phyloP scores from a whole-genome alignment of 352 stramenopile genomes.

The Phytophthora rubi region DNA sequence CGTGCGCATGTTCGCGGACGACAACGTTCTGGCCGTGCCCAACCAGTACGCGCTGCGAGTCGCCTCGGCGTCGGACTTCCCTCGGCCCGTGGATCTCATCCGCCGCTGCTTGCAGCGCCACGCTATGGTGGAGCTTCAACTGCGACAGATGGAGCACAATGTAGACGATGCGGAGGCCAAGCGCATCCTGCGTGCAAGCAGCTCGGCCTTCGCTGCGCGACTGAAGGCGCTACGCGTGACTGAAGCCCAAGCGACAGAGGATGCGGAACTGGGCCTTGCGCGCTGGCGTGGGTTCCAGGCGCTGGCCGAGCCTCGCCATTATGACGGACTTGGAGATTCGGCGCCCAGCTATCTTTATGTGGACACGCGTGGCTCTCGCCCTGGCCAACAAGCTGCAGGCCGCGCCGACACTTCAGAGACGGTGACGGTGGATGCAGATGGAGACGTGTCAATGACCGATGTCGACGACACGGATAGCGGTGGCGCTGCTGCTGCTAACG shows the following conservation, averaged over 20 bases:
- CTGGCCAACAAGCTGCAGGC: slow-evolving; percentile 10
- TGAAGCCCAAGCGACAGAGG: slow-evolving; percentile 16
- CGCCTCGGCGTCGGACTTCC: slow-evolving; percentile 42
- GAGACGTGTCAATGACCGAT: slow-evolving; percentile 46
- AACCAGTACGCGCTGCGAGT: slow-evolving; percentile 68
- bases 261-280: slow-evolving; percentile 36
- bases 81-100: slow-evolving; percentile 48
- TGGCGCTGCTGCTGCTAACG: slow-evolving; percentile 6
- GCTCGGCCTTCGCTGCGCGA: slow-evolving; percentile 36
- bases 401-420: slow-evolving; percentile 3
- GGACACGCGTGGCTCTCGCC: slow-evolving; percentile 47
- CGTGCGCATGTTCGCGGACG: slow-evolving; percentile 62
- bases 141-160: slow-evolving; percentile 33
- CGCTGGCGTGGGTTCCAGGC: slow-evolving; percentile 39
- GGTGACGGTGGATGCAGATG: slow-evolving; percentile 25
- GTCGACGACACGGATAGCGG: slow-evolving; percentile 20
- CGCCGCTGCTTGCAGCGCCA: slow-evolving; percentile 64
- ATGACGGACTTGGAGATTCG: slow-evolving; percentile 37
- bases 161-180: slow-evolving; percentile 30
- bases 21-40: slow-evolving; percentile 54
- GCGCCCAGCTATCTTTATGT: slow-evolving; percentile 66
- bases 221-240: slow-evolving; percentile 35
- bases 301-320: slow-evolving; percentile 21
- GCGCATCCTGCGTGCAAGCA: slow-evolving; percentile 28
- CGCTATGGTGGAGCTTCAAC: slow-evolving; percentile 56